Evolutionary conservation across 495 filamentous ascomycete species (phyloP).

Genomic region (Aspergillus cavernicola): DNA sequence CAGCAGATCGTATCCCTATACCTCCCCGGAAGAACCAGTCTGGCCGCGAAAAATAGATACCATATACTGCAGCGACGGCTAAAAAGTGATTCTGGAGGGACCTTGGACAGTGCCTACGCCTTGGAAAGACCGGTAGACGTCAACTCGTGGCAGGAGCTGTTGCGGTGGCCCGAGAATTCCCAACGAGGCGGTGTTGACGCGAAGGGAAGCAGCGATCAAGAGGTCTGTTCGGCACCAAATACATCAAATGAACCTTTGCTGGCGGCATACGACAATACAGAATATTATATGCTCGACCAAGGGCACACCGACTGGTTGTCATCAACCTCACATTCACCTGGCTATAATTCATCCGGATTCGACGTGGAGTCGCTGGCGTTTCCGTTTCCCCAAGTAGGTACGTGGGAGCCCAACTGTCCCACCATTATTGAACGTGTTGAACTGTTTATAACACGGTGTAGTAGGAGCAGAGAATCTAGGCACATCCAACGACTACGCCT

Average conservation of each 20-base stretch:
- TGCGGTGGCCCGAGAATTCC: background rate
- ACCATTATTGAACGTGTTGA: background rate
- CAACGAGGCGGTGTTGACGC: no score
- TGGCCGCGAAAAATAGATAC: slow-evolving; percentile 3
- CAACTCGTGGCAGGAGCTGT: background rate
- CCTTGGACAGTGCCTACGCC: background rate
- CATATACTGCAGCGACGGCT: background rate
- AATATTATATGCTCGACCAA: background rate
- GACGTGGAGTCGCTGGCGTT: background rate
- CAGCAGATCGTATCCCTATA: slow-evolving; percentile 4
- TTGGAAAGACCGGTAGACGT: background rate
- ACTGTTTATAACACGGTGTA: no score
- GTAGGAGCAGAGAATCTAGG: background rate
- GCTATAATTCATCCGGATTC: background rate
- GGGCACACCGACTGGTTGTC: background rate
- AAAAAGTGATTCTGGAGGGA: background rate
- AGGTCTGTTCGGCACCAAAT: background rate
- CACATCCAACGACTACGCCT: background rate
- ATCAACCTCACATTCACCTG: background rate
- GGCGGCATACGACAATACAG: background rate
- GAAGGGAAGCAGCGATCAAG: background rate
- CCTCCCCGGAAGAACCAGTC: background rate
- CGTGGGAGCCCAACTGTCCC: background rate
- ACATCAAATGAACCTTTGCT: background rate
- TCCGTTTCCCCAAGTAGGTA: background rate